phyloP scores from a whole-genome alignment of 306 rosid species.

The Castanopsis chinensis region DNA sequence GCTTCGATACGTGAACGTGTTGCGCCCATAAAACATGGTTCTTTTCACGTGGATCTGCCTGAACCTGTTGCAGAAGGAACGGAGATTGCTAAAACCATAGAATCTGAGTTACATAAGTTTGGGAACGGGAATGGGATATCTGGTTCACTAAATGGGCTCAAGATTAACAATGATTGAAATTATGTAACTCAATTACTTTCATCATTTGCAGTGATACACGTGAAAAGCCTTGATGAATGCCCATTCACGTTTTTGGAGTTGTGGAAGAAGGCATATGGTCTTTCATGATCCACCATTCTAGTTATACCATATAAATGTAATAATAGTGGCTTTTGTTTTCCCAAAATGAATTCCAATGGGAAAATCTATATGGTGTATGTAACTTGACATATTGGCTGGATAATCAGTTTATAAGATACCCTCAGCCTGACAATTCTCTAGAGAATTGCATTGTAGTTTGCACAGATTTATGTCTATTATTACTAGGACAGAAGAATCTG shows the following conservation, averaged over 20 bases:
- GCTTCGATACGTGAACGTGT: constrained; percentile 40
- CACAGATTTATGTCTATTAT: not conserved
- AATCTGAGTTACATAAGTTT: constrained; percentile 59
- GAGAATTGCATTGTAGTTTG: constrained; percentile 15
- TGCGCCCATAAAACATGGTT: constrained; percentile 68
- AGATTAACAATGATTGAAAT: constrained; percentile 37
- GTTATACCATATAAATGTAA: constrained; percentile 19
- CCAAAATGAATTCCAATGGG: constrained; percentile 22
- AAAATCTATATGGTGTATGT: constrained; percentile 35
- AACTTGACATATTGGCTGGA: constrained; percentile 34
- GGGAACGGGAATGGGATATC: constrained; percentile 44
- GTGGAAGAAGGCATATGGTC: constrained; percentile 15
- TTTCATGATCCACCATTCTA: constrained; percentile 13
- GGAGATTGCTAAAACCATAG: constrained; percentile 53
- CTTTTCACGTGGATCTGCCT: constrained; percentile 75
- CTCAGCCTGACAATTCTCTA: constrained; percentile 24
- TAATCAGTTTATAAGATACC: constrained; percentile 15
- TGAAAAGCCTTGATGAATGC: not conserved
- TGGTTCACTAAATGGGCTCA: constrained; percentile 39
- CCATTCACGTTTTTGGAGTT: constrained; percentile 11
- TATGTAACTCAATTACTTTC: not conserved
- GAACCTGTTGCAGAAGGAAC: constrained; percentile 56
- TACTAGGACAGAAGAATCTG: constrained; percentile 6
- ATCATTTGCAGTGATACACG: constrained; percentile 3
- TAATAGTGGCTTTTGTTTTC: constrained; percentile 20